Evolutionary conservation across 139 green algal species (phyloP).

Genomic region (Chlorella sp.): DNA sequence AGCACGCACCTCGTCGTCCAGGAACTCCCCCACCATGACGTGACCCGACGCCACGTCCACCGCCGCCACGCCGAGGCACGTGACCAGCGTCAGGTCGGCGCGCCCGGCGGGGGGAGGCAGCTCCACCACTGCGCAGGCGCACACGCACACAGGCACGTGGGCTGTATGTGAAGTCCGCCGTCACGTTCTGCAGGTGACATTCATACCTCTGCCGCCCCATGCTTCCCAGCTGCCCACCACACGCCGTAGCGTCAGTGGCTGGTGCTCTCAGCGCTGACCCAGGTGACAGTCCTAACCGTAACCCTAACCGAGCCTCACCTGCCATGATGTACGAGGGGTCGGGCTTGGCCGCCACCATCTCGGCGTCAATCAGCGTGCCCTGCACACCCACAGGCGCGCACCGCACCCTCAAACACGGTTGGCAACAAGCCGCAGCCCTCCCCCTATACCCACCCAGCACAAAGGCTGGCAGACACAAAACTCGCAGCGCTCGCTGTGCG

Average conservation of each 20-base stretch:
- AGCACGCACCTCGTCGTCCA: constrained; percentile 29
- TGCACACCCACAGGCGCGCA: constrained; percentile 3
- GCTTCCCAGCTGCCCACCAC: no score
- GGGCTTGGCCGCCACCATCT: constrained; percentile 72
- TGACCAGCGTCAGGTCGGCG: not conserved
- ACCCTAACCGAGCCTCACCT: constrained; percentile 19
- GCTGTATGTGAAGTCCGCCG: no score
- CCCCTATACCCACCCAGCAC: no score
- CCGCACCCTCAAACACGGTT: not conserved
- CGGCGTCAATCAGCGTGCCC: constrained; percentile 83
- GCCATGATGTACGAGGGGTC: constrained; percentile 58
- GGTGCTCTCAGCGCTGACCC: no score
- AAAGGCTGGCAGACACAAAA: not conserved
- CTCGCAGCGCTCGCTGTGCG: no score
- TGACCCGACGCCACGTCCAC: constrained; percentile 62
- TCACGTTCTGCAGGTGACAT: no score
- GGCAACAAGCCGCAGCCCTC: no score
- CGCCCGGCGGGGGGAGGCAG: not conserved
- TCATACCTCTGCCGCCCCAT: no score
- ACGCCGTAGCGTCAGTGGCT: no score
- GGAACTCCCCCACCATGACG: constrained; percentile 47
- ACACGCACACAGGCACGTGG: not conserved
- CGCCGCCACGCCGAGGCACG: constrained; percentile 7
- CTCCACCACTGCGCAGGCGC: not conserved
- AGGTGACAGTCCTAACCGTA: no score